Conservation (phyloP, 306 rosid genomes). For the Lupinus albus region DNA sequence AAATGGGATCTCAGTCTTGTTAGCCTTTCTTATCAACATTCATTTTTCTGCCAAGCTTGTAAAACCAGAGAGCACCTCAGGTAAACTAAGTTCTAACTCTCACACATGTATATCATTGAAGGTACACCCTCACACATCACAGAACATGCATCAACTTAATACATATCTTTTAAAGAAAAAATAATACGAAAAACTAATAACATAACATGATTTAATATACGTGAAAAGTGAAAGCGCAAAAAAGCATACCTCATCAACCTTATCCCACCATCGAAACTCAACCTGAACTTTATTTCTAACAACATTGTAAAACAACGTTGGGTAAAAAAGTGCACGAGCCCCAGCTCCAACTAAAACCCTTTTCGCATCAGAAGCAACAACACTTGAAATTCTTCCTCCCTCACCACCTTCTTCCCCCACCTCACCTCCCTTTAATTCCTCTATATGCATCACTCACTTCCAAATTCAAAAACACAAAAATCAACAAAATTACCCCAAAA, state of each 20-base stretch:
- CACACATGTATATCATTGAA: too few species aligned
- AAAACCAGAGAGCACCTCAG: too few species aligned
- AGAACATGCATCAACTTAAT: not conserved
- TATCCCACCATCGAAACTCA: conserved; percentile 99
- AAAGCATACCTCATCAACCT: conserved; percentile 81
- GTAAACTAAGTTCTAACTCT: too few species aligned
- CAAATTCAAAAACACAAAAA: conserved; percentile 37
- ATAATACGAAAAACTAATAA: not conserved
- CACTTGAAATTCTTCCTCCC: conserved; percentile 41
- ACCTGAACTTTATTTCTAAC: conserved; percentile 82
- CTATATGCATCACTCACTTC: conserved; percentile 78
- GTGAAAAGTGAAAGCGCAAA: not conserved
- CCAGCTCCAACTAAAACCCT: conserved; percentile 90
- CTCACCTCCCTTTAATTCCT: conserved; percentile 73
- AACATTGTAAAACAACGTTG: conserved; percentile 89
- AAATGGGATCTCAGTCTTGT: too few species aligned
- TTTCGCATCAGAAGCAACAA: conserved; percentile 55
- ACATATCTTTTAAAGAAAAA: too few species aligned
- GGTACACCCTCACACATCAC: too few species aligned
- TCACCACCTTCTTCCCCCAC: conserved; percentile 56
- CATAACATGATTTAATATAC: not conserved
- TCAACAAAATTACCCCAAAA: conserved; percentile 23
- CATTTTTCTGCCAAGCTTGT: too few species aligned
- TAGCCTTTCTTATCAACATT: too few species aligned
- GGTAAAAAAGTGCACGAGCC: conserved; percentile 94